Conservation (phyloP, 495 filamentous ascomycete species). For the Trypethelium eluteriae region DNA sequence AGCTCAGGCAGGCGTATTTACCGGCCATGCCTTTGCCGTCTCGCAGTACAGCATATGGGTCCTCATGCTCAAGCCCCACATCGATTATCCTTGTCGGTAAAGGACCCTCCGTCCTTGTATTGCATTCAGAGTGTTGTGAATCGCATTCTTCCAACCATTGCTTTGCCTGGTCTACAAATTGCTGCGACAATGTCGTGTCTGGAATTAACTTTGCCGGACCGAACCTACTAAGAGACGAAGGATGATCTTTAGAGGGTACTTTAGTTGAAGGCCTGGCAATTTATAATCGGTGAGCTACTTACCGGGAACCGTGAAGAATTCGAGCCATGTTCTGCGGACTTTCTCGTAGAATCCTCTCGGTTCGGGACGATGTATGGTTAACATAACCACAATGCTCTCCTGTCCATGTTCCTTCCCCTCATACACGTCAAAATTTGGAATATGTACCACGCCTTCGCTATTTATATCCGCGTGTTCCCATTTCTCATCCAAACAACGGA, state of each 20-base stretch:
- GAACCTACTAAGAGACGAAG: neutral
- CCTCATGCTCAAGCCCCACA: neutral
- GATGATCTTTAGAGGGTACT: neutral
- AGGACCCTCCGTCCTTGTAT: neutral
- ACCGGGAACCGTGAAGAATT: neutral
- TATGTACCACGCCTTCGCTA: neutral
- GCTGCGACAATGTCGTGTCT: neutral
- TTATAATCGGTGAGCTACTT: neutral
- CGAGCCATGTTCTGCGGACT: conserved; percentile 1
- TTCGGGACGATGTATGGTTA: neutral
- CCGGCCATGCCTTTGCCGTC: neutral
- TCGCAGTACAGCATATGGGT: neutral
- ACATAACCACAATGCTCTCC: conserved; percentile 7
- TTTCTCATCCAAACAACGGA: neutral
- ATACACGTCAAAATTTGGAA: conserved; percentile 7
- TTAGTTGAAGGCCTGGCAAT: neutral
- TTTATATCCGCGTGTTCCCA: neutral
- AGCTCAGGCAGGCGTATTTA: conserved; percentile 6
- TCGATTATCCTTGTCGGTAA: neutral
- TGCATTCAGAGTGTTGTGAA: neutral
- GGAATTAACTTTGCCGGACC: conserved; percentile 2
- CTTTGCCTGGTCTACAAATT: conserved; percentile 7
- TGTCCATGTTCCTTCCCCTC: neutral
- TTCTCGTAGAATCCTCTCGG: neutral
- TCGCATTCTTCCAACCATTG: neutral